Base-by-base conservation (phyloP, 768 basidiomycete species). In the Psilocybe cubensis region DNA sequence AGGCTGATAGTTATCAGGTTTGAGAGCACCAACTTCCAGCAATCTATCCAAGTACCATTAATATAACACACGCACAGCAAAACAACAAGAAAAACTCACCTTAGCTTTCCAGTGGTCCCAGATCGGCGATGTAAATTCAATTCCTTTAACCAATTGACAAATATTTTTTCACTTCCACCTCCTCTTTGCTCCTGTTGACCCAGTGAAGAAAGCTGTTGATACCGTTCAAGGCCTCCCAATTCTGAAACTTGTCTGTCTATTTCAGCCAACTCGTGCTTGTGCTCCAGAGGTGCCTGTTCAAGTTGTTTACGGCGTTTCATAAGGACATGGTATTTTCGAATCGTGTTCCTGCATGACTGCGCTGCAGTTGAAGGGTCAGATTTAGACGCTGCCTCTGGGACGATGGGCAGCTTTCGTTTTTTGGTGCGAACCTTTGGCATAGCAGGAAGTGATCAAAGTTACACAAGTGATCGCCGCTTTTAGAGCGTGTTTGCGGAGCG, bases 1-100 rank as follows among this genome's bases (percentile, higher is more conserved):
- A 4, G 78, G 72, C 5, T 71, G 74, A 66, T 90, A 95, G 70
- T 96, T 97, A 64, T 92, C 88, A 9, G 89, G 91, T 59, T 83
- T 86, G 43, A 97, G 76, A 11, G 95, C 94, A 0, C 95, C 94
- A 1, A 96, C 89, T 74, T 97, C 94, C 4, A 97, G 81, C 52
- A 96, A 73, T 51, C 94, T 96, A 60, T 3, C 33, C 12, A 57
- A 12, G 25, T 50, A n/a, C 18, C 40, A 25, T 27, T 24, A 25
- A 23, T 24, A 51, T 17, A 41, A 25, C 27, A 47, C 47, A 48
- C 23, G 24, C 10, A 41, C 12, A 50, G 17, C 33, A 52, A 14
- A 50, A 38, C 25, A n/a, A 47, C 10, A 27, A 14, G 25, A n/a
- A 12, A 63, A 64, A 59, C 72, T 25, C 57, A 80, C 84, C 77